These are phyloP conservation scores for Onygenales sp. DNA, from an alignment of 2,329 filamentous ascomycete genomes.

Conservation along the genomic window DNA sequence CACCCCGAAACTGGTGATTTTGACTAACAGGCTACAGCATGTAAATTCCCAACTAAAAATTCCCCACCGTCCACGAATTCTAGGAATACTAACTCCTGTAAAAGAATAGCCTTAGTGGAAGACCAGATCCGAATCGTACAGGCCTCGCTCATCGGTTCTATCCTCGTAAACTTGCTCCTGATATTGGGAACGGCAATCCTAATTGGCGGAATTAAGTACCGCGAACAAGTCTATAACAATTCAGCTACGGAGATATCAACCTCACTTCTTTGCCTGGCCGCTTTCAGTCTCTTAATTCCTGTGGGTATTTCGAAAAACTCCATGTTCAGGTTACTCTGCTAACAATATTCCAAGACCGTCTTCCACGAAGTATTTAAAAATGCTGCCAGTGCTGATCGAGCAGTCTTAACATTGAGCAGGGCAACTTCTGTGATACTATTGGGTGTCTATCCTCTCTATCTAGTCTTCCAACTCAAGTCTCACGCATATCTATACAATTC, in stretches of 20 bases:
- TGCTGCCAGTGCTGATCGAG: slow-evolving; percentile 17
- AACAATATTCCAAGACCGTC: slow-evolving; percentile 50
- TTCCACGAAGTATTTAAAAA: slow-evolving; percentile 82
- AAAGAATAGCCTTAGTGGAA: slow-evolving; percentile 21
- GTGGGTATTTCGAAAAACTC: slow-evolving; percentile 33
- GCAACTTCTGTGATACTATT: background rate
- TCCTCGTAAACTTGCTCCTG: slow-evolving; percentile 76
- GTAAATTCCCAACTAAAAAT: background rate
- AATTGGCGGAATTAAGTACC: slow-evolving; percentile 71
- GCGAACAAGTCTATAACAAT: slow-evolving; percentile 90
- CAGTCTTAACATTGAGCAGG: background rate
- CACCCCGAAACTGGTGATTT: background rate
- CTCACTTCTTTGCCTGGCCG: slow-evolving; percentile 79
- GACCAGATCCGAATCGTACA: slow-evolving; percentile 85
- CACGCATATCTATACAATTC: slow-evolving; percentile 4
- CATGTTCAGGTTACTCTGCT: background rate
- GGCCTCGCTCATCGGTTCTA: slow-evolving; percentile 79
- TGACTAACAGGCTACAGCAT: background rate
- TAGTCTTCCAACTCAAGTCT: background rate
- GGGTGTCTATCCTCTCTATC: background rate
- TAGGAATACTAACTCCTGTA: background rate
- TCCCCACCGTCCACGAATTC: background rate
- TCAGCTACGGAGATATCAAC: slow-evolving; percentile 95
- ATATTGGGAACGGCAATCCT: slow-evolving; percentile 90
- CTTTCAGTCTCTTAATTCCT: slow-evolving; percentile 77